Percentiles rank a stretch among this genome's conserved stretches.
Evolutionary conservation across 495 filamentous ascomycete species (phyloP).

Genomic region (Apiosordaria backusii): DNA sequence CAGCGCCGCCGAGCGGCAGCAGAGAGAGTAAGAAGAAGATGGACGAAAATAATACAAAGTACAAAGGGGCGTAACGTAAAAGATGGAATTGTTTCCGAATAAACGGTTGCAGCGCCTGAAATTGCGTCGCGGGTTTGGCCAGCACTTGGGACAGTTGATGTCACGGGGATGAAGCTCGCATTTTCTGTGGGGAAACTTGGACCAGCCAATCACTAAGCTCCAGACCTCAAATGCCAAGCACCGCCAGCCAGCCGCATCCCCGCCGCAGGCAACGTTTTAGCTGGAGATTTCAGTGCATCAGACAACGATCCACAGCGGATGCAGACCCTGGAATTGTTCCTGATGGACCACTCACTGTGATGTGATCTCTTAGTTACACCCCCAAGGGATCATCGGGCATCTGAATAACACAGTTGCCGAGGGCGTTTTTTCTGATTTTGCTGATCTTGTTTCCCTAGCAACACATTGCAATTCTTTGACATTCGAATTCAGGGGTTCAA

Average conservation of each 20-base stretch:
- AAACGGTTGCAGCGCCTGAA: neutral
- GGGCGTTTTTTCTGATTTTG: too few relatives aligned
- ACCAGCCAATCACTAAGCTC: slow-evolving; percentile 9
- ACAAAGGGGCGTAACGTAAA: neutral
- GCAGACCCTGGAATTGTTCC: neutral
- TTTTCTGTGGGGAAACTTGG: slow-evolving; percentile 19
- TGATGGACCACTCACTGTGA: neutral
- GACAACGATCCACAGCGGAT: neutral
- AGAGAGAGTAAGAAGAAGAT: slow-evolving; percentile 2
- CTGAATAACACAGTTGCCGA: too few relatives aligned
- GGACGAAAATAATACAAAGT: slow-evolving; percentile 13
- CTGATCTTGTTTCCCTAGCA: too few relatives aligned
- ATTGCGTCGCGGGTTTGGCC: slow-evolving; percentile 13
- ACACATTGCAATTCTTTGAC: neutral
- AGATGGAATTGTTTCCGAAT: neutral
- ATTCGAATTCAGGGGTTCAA: neutral
- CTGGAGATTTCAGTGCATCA: neutral
- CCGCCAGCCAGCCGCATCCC: slow-evolving; percentile 6
- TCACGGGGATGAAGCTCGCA: slow-evolving; percentile 29
- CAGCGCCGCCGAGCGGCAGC: slow-evolving; percentile 9
- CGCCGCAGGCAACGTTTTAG: neutral
- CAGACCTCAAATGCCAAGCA: neutral
- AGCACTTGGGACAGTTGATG: slow-evolving; percentile 22
- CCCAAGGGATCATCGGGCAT: too few relatives aligned
- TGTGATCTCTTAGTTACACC: neutral